Base-by-base conservation (phyloP, 208 protist species). In the Acanthamoeba sp. region DNA sequence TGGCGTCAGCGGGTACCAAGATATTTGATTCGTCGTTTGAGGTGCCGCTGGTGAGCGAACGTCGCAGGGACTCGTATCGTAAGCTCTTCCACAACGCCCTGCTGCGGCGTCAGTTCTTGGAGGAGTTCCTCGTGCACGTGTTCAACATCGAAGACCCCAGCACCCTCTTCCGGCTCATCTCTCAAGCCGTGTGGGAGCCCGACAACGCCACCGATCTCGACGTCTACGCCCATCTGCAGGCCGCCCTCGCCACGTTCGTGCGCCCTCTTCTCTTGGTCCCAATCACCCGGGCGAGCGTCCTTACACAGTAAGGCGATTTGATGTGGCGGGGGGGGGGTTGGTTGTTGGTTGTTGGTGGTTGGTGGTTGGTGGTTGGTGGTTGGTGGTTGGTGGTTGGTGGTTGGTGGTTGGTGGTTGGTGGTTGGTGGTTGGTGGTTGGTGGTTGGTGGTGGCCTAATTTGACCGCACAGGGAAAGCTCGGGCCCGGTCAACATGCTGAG, bases 81-180 rank as follows among this genome's bases (percentile, higher is more conserved):
- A 59, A n/a, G 16, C 38, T 97, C 27, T 52, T 95, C 40, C 48
- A 84, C n/a, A 59, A 96, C 89, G 34, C 50, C 16, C 40, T 62
- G 24, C 27, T 73, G 34, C 52, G 95, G 42, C 88, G 78, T 1
- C 82, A 84, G 36, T 96, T 96, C 59, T 36, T 52, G 36, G 94
- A 97, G 38, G 57, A 76, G 45, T 97, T 97, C 62, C 71, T 97
- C 34, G 45, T 40, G 22, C 29, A 93, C 12, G 66, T 97, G 2
- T 96, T 97, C 78, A 90, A 96, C 73, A 62, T 97, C 27, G 91
- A 73, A 18, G 62, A 92, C 48, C 80, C 90, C 16, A 88, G 92
- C 22, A 9, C 27, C 12, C 52, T 97, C 36, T 78, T 93, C 50
- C 66, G 87, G 59, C 45, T 92, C 16, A 69, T 96, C 22, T 76